Evolutionary conservation across 2,329 filamentous ascomycete species (phyloP), one percentile per base, ranked within the genome.

Genomic region (Cladosporium colombiae): DNA sequence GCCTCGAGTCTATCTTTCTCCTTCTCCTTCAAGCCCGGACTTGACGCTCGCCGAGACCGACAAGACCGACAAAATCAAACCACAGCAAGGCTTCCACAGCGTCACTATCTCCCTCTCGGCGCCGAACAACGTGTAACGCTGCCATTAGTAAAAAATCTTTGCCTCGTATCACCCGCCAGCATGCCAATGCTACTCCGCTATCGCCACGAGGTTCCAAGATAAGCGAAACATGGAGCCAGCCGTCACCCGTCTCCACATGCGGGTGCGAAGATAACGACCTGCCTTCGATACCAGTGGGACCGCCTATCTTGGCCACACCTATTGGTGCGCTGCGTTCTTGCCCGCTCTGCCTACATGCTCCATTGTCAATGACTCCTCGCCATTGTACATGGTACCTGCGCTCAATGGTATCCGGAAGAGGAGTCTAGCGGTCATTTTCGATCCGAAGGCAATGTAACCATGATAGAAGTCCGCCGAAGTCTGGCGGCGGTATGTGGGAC

Each of bases 281-380:
- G 11, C 37, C 14, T 29, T 46, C 33, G 56, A 55, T 63, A 46
- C 27, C 59, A 29, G 25, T 35, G 31, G 44, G 31, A 40, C 49
- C 35, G 35, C 23, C 33, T 44, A 55, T 63, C 50, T 56, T 23
- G 35, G n/a, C 35, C 11, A 31, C 27, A 3, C 27, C 35, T 3
- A 63, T 63, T 63, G 61, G 61, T 31, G 27, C 61, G 61, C 25
- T 40, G 18, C 21, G 18, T 23, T 21, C 49, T 55, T 53, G 60
- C 27, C 52, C 27, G 16, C 25, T 55, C 52, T 31, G 60, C 60
- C 29, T 31, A 29, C 46, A 27, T 14, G 3, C 35, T 44, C 18
- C 46, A 27, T 49, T 49, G 35, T 18, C 11, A 25, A 61, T 31
- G 16, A 61, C 25, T 46, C 46, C 14, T 37, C 21, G 16, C 13